phyloP scores from a whole-genome alignment of 140 eudicot species.

The Flaveria floridana region DNA sequence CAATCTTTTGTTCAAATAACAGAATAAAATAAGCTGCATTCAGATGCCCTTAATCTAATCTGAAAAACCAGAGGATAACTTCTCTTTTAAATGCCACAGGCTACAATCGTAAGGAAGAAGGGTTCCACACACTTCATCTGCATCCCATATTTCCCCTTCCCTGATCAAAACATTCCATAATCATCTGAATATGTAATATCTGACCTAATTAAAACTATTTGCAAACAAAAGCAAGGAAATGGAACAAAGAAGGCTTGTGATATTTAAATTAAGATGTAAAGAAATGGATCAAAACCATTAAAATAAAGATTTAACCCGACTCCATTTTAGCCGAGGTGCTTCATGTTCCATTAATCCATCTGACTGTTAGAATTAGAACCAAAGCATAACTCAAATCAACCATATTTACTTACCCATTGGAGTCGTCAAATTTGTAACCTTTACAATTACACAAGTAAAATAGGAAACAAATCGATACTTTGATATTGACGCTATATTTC shows the following conservation, averaged over 20 bases:
- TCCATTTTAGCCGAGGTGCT: neutral
- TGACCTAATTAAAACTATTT: neutral
- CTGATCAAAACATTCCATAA: neutral
- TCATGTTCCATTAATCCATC: neutral
- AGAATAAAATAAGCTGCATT: neutral
- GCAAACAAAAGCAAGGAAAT: conserved; percentile 2
- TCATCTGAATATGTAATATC: conserved; percentile 4
- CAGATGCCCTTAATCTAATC: neutral
- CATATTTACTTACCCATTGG: neutral
- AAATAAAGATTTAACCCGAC: neutral
- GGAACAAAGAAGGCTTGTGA: neutral
- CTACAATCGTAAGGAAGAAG: neutral
- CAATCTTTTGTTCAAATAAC: neutral
- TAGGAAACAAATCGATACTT: neutral
- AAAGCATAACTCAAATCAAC: neutral
- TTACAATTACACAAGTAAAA: neutral
- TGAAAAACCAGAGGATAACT: neutral
- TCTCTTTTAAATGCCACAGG: neutral
- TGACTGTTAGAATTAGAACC: neutral
- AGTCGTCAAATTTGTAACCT: neutral
- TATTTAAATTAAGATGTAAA: too few relatives aligned
- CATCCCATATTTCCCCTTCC: neutral
- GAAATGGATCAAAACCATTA: too few relatives aligned
- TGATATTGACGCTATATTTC: neutral
- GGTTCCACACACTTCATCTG: neutral